Evolutionary conservation across 176 grass and related monocot genomes (phyloP).

Genomic region (Dactylis glomerata): DNA sequence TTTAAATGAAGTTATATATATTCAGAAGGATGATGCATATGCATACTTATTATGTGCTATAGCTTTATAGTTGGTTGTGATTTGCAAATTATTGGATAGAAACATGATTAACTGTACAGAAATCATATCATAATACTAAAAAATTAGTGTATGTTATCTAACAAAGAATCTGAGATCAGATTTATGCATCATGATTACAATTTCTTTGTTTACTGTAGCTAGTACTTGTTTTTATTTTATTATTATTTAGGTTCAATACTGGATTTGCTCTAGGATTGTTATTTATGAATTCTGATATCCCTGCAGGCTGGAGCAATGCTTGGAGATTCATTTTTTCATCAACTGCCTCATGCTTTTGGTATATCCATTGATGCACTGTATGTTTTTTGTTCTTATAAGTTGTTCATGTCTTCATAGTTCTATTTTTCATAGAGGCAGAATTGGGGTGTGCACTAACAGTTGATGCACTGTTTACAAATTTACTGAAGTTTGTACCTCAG

Average conservation of each 20-base stretch:
- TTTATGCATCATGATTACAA: not conserved
- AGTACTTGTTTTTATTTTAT: not conserved
- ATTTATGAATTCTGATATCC: not conserved
- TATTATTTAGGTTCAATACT: not conserved
- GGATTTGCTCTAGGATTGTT: not conserved
- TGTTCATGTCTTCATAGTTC: not conserved
- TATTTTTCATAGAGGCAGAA: not conserved
- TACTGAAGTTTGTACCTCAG: not conserved
- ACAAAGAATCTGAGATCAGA: not conserved
- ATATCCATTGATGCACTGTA: conserved; percentile 23
- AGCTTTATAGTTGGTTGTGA: not conserved
- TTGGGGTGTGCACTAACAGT: not conserved
- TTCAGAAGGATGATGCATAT: not conserved
- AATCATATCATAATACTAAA: not conserved
- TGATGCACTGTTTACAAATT: conserved; percentile 7
- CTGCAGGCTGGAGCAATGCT: conserved; percentile 98
- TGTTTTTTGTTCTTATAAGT: conserved; percentile 10
- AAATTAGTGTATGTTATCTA: not conserved
- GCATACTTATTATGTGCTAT: not conserved
- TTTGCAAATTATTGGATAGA: not conserved
- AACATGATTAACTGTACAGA: not conserved
- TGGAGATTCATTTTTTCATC: conserved; percentile 99
- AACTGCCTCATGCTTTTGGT: conserved; percentile 99
- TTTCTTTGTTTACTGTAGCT: not conserved
- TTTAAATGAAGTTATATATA: not conserved